phyloP scores from a whole-genome alignment of 140 eudicot species.

The Flaveria floridana region DNA sequence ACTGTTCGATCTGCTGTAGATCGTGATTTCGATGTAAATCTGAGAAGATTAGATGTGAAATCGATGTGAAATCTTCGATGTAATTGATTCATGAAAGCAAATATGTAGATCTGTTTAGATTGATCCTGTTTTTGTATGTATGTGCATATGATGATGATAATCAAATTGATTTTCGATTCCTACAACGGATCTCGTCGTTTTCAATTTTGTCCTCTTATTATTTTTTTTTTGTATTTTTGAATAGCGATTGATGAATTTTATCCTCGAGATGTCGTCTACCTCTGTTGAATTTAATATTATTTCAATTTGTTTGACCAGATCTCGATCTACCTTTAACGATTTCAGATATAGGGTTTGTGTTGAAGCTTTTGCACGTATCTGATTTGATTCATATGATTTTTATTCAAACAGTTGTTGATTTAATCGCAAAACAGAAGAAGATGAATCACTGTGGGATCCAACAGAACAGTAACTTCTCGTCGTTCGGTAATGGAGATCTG shows the following conservation, averaged over 20 bases:
- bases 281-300: constrained; percentile 2
- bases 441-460: constrained; percentile 78
- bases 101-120: too few relatives aligned
- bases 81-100: too few relatives aligned
- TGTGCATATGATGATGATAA: constrained; percentile 8
- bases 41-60: too few relatives aligned
- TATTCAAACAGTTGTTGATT: constrained; percentile 30
- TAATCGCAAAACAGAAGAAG: constrained; percentile 12
- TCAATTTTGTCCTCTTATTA: background rate
- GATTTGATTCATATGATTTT: constrained; percentile 19
- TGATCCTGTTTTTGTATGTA: constrained; percentile 18
- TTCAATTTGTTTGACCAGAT: constrained; percentile 34
- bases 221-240: background rate
- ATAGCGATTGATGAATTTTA: too few relatives aligned
- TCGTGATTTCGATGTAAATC: too few relatives aligned
- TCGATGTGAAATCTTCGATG: too few relatives aligned
- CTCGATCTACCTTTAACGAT: constrained; percentile 16
- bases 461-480: constrained; percentile 50
- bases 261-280: too few relatives aligned
- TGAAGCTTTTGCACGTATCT: constrained; percentile 21
- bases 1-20: too few relatives aligned
- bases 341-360: constrained; percentile 31
- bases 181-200: constrained; percentile 30
- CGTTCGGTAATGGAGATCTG: constrained; percentile 43
- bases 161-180: constrained; percentile 15